These are phyloP conservation scores for Fraxinus nigra DNA, from an alignment of 305 asterid genomes.

Conservation along the genomic window DNA sequence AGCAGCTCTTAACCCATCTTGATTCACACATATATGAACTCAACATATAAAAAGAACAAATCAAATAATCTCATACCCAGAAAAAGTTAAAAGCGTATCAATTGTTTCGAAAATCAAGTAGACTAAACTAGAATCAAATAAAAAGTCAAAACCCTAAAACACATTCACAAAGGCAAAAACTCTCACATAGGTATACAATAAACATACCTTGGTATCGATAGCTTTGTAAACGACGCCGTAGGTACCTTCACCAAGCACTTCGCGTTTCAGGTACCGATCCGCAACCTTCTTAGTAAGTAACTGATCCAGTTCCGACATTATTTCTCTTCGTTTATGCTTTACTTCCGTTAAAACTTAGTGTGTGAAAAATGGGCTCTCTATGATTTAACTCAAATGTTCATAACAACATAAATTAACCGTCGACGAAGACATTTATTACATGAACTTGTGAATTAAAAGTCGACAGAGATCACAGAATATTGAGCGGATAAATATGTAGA, in stretches of 20 bases:
- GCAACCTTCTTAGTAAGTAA: constrained; percentile 63
- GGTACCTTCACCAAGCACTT: constrained; percentile 84
- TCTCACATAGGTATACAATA: neutral
- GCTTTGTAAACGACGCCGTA: constrained; percentile 87
- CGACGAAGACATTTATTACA: neutral
- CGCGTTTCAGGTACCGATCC: constrained; percentile 83
- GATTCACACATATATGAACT: neutral
- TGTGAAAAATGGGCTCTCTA: neutral
- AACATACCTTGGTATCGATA: constrained; percentile 70
- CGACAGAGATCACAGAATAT: neutral
- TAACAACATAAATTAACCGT: neutral
- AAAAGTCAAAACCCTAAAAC: constrained; percentile 5
- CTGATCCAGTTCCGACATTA: constrained; percentile 53
- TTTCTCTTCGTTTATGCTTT: neutral
- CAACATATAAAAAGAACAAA: neutral
- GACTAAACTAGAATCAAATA: neutral
- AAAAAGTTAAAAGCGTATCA: neutral
- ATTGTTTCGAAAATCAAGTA: neutral
- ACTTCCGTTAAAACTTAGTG: neutral
- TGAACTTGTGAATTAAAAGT: neutral
- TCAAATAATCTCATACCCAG: neutral
- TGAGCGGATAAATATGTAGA: neutral
- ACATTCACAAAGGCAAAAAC: constrained; percentile 4
- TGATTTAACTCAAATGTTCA: neutral
- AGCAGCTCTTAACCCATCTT: neutral